phyloP scores from a whole-genome alignment of 1,139 yeast species.

The Geotrichum histeridarum region DNA sequence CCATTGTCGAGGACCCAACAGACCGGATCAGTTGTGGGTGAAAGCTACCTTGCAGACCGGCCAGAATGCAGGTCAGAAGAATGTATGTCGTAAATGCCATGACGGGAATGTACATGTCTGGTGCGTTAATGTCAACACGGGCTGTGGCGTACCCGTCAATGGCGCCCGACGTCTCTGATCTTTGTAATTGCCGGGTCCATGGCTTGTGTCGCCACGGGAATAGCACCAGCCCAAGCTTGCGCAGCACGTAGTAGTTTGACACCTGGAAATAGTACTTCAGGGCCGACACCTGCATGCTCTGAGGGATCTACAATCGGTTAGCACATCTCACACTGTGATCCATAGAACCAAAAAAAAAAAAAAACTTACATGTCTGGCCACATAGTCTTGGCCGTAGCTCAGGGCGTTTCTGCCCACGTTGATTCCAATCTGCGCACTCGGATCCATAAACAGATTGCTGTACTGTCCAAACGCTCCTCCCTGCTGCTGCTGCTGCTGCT shows the following conservation, averaged over 20 bases:
- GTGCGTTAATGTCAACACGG: constrained; percentile 81
- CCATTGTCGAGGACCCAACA: constrained; percentile 84
- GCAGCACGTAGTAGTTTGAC: constrained; percentile 77
- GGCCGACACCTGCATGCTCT: constrained; percentile 42
- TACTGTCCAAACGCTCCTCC: constrained; percentile 24
- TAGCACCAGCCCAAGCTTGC: constrained; percentile 65
- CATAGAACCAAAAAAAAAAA: too few relatives aligned
- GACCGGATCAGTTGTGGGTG: constrained; percentile 91
- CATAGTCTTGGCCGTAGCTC: constrained; percentile 60
- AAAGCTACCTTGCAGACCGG: constrained; percentile 84
- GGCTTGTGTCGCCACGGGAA: constrained; percentile 84
- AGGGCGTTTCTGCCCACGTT: constrained; percentile 86
- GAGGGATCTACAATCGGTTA: constrained; percentile 25
- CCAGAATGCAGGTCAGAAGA: constrained; percentile 74
- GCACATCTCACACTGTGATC: background rate
- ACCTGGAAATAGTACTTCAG: constrained; percentile 86
- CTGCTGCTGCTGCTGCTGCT: constrained; percentile 9
- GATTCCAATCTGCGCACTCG: constrained; percentile 78
- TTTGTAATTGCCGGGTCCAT: constrained; percentile 41
- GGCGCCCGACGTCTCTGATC: constrained; percentile 37
- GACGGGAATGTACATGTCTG: constrained; percentile 91
- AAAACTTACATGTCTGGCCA: constrained; percentile 59
- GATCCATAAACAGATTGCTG: constrained; percentile 59
- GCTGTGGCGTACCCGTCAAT: constrained; percentile 64
- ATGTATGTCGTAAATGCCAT: constrained; percentile 91